phyloP scores from a whole-genome alignment of 2,329 filamentous ascomycete species.

The Paraphaeosphaeria minitans region DNA sequence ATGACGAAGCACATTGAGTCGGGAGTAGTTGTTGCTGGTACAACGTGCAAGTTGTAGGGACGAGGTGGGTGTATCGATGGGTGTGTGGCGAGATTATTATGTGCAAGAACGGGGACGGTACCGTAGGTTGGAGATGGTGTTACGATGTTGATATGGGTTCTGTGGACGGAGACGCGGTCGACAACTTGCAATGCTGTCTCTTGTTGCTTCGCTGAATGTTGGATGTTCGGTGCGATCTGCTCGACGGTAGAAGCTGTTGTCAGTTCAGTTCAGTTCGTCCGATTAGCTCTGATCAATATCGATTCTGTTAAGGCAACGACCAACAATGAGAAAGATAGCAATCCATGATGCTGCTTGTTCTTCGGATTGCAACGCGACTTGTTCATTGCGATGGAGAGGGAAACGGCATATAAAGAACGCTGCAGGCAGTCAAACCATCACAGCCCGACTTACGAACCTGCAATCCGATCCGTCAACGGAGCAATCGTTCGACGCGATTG shows the following conservation, averaged over 20 bases:
- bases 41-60: not conserved
- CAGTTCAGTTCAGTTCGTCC: not conserved
- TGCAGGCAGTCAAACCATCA: not conserved
- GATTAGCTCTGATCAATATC: not conserved
- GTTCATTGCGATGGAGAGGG: not conserved
- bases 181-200: too few species aligned
- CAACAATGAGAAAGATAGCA: not conserved
- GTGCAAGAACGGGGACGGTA: too few species aligned
- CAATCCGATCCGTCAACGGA: conserved; percentile 4
- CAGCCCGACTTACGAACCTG: not conserved
- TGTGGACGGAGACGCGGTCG: too few species aligned
- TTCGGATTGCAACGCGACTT: not conserved
- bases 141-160: not conserved
- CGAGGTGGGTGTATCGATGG: not conserved
- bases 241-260: too few species aligned
- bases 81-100: not conserved
- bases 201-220: too few species aligned
- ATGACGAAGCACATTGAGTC: conserved; percentile 32
- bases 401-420: conserved; percentile 2
- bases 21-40: not conserved
- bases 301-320: not conserved
- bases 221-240: too few species aligned
- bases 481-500: not conserved
- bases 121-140: not conserved
- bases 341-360: not conserved